These are phyloP conservation scores for Xylaria arbuscula DNA, from an alignment of 2,329 filamentous ascomycete genomes.

Conservation along the genomic window DNA sequence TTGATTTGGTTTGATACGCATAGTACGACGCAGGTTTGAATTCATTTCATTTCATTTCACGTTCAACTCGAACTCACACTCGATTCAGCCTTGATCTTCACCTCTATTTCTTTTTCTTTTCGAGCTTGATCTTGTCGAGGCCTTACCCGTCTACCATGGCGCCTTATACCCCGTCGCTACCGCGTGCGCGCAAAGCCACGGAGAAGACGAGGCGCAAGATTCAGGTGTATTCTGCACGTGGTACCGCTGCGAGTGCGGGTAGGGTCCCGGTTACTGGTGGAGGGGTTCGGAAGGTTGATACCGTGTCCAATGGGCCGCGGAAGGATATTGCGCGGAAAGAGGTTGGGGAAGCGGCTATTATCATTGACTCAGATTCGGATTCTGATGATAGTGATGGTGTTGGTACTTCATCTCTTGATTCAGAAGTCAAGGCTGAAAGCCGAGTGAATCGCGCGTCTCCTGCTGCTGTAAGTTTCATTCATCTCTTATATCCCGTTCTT, in stretches of 20 bases:
- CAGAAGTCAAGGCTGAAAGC: neutral
- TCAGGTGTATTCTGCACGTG: too few species aligned
- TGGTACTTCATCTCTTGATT: neutral
- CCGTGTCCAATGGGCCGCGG: neutral
- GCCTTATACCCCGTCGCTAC: neutral
- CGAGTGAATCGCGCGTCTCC: neutral
- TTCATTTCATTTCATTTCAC: neutral
- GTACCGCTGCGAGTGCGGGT: too few species aligned
- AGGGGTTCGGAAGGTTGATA: neutral
- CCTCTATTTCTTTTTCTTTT: neutral
- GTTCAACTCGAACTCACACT: too few species aligned
- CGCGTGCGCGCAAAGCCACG: neutral
- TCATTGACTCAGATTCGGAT: slow-evolving; percentile 18
- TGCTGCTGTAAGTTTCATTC: slow-evolving; percentile 1
- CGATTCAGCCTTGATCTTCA: too few species aligned
- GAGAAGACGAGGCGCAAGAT: too few species aligned
- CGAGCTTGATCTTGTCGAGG: neutral
- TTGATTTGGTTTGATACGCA: too few species aligned
- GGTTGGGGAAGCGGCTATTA: slow-evolving; percentile 9
- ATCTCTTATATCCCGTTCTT: neutral
- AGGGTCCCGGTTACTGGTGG: neutral
- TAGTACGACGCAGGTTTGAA: too few species aligned
- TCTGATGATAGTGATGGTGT: neutral
- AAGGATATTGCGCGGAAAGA: neutral
- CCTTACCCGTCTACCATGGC: neutral